Evolutionary conservation across 148 eudicot species (phyloP).

Genomic region (Rheum nobile): DNA sequence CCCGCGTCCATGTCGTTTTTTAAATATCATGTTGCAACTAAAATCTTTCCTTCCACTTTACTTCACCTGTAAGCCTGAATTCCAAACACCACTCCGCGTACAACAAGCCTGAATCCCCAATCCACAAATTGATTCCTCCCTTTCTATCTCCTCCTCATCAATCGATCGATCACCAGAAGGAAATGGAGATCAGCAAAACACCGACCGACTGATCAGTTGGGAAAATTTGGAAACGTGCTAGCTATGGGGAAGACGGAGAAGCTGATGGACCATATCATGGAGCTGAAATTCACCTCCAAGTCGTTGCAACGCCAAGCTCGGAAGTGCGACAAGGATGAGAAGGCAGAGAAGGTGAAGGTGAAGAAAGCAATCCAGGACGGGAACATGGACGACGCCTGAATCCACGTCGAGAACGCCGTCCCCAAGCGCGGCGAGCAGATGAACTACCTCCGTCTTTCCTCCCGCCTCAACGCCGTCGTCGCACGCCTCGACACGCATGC

Average conservation of each 20-base stretch:
- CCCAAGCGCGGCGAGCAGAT: constrained; percentile 55
- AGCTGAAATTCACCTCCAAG: constrained; percentile 58
- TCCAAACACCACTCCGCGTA: not conserved
- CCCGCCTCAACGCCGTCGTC: constrained; percentile 54
- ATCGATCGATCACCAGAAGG: not conserved
- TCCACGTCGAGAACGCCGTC: constrained; percentile 50
- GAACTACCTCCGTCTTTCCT: constrained; percentile 50
- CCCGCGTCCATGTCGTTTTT: not conserved
- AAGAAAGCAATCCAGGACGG: constrained; percentile 52
- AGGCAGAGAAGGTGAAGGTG: constrained; percentile 36
- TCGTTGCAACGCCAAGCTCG: constrained; percentile 40
- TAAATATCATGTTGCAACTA: too few species aligned
- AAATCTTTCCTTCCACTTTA: not conserved
- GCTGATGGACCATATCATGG: constrained; percentile 64
- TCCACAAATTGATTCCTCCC: not conserved
- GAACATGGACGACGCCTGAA: constrained; percentile 39
- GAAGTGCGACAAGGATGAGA: constrained; percentile 51
- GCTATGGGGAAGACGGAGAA: constrained; percentile 55
- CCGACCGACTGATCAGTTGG: not conserved
- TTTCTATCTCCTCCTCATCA: not conserved
- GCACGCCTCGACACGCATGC: constrained; percentile 53
- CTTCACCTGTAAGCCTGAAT: not conserved
- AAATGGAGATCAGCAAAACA: too few species aligned
- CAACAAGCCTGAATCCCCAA: not conserved
- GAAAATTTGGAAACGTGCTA: not conserved